Conservation (phyloP, 345 rosid genomes). For the Euphorbia pulcherrima region DNA sequence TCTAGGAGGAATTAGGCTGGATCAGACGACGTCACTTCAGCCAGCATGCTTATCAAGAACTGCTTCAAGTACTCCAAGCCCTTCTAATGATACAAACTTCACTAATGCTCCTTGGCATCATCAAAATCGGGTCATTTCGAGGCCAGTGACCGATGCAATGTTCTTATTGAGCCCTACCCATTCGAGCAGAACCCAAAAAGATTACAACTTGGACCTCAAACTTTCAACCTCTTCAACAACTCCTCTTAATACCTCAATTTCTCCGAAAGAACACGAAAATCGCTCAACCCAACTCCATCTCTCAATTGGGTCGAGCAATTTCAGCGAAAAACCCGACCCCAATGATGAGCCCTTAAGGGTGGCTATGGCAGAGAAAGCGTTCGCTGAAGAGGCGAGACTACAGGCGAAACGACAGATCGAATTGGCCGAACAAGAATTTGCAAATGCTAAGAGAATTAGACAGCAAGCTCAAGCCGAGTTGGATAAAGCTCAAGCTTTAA, state of each 20-base stretch:
- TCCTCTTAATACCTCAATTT: conserved; percentile 21
- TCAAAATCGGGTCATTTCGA: conserved; percentile 26
- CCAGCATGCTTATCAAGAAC: conserved; percentile 54
- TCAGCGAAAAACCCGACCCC: conserved; percentile 26
- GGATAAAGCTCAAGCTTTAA: conserved; percentile 56
- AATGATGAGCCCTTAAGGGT: conserved; percentile 45
- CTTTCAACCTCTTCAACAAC: conserved; percentile 42
- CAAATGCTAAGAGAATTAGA: conserved; percentile 69
- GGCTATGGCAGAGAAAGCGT: conserved; percentile 58
- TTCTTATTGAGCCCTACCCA: conserved; percentile 30
- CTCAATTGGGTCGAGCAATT: conserved; percentile 53
- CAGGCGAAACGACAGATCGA: conserved; percentile 67
- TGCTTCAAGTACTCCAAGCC: conserved; percentile 62
- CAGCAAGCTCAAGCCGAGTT: conserved; percentile 78
- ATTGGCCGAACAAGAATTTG: conserved; percentile 72
- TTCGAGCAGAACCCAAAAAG: neutral
- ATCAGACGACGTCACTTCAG: conserved; percentile 23
- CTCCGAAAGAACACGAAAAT: conserved; percentile 34
- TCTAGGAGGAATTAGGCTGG: conserved; percentile 46
- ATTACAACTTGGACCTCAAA: conserved; percentile 63
- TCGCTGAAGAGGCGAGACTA: conserved; percentile 59
- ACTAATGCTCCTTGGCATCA: no score
- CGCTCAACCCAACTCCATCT: conserved; percentile 56
- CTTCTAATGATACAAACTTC: conserved; percentile 48
- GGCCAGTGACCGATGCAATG: conserved; percentile 23